Evolutionary conservation across 2,329 filamentous ascomycete species (phyloP).

Genomic region (Colletotrichum caudatum): DNA sequence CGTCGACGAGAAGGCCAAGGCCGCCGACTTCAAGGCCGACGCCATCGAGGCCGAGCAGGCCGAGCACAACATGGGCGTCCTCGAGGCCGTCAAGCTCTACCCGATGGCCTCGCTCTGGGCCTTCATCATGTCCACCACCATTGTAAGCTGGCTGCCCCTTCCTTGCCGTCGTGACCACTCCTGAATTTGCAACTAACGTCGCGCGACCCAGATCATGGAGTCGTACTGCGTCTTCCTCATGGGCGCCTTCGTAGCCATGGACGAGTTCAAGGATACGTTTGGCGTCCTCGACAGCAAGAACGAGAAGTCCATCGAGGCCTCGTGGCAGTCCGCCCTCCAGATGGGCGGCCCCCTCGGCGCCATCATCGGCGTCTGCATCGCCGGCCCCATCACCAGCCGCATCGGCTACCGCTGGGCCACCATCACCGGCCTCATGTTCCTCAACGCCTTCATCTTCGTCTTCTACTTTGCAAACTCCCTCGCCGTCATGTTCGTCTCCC

Average conservation of each 20-base stretch:
- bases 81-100: slow-evolving; percentile 51
- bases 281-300: slow-evolving; percentile 54
- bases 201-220: slow-evolving; percentile 74
- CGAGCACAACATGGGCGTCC: slow-evolving; percentile 51
- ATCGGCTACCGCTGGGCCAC: slow-evolving; percentile 72
- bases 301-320: slow-evolving; percentile 53
- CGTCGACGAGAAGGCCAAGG: slow-evolving; percentile 53
- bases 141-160: slow-evolving; percentile 55
- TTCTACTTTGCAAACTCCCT: slow-evolving; percentile 60
- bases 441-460: slow-evolving; percentile 70
- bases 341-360: slow-evolving; percentile 68
- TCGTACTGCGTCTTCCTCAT: slow-evolving; percentile 73
- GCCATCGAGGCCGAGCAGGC: slow-evolving; percentile 68
- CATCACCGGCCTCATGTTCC: slow-evolving; percentile 64
- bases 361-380: slow-evolving; percentile 69
- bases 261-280: slow-evolving; percentile 58
- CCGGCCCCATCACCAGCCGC: slow-evolving; percentile 69
- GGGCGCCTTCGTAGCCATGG: slow-evolving; percentile 67
- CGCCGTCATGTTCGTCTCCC: slow-evolving; percentile 61
- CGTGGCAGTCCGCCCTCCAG: slow-evolving; percentile 71
- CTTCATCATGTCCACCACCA: slow-evolving; percentile 54
- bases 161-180: too few relatives aligned
- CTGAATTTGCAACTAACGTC: too few relatives aligned
- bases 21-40: slow-evolving; percentile 60
- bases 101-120: slow-evolving; percentile 55